Evolutionary conservation across 2,329 filamentous ascomycete species (phyloP).

Genomic region (Xylariaceae sp.): DNA sequence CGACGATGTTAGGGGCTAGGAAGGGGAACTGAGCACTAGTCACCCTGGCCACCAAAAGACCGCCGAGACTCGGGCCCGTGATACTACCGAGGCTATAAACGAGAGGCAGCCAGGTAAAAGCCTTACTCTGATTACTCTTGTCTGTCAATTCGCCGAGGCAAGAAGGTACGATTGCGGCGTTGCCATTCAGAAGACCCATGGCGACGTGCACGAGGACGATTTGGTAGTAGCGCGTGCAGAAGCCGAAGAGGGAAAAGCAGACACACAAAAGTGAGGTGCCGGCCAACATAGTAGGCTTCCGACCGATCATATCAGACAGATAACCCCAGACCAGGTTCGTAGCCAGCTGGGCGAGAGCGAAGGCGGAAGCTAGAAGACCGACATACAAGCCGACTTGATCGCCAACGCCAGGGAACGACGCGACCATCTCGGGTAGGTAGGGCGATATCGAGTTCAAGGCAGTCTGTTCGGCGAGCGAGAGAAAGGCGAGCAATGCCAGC

Average conservation of each 20-base stretch:
- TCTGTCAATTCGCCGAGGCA: slow-evolving; percentile 94
- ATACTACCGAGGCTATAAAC: slow-evolving; percentile 95
- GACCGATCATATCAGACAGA: slow-evolving; percentile 69
- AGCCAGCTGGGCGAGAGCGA: slow-evolving; percentile 84
- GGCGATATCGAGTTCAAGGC: slow-evolving; percentile 94
- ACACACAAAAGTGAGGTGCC: slow-evolving; percentile 77
- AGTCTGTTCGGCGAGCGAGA: slow-evolving; percentile 90
- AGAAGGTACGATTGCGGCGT: slow-evolving; percentile 88
- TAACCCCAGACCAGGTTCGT: slow-evolving; percentile 93
- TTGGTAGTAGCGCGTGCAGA: slow-evolving; percentile 77
- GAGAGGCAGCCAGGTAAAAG: slow-evolving; percentile 90
- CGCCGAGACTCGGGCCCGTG: slow-evolving; percentile 86
- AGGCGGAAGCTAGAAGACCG: slow-evolving; percentile 81
- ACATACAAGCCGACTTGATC: slow-evolving; percentile 78
- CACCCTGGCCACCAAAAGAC: slow-evolving; percentile 64
- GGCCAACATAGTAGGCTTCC: slow-evolving; percentile 75
- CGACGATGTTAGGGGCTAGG: slow-evolving; percentile 74
- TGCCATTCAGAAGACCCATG: slow-evolving; percentile 93
- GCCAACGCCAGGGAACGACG: slow-evolving; percentile 73
- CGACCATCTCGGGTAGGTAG: slow-evolving; percentile 89
- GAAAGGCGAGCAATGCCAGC: slow-evolving; percentile 76
- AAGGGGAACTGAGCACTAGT: slow-evolving; percentile 68
- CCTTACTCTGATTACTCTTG: slow-evolving; percentile 85
- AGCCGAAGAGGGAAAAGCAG: slow-evolving; percentile 82
- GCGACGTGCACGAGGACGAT: slow-evolving; percentile 77